Evolutionary conservation across 805 yeast genomes (phyloP).

Genomic region (Lachancea mirantina): DNA sequence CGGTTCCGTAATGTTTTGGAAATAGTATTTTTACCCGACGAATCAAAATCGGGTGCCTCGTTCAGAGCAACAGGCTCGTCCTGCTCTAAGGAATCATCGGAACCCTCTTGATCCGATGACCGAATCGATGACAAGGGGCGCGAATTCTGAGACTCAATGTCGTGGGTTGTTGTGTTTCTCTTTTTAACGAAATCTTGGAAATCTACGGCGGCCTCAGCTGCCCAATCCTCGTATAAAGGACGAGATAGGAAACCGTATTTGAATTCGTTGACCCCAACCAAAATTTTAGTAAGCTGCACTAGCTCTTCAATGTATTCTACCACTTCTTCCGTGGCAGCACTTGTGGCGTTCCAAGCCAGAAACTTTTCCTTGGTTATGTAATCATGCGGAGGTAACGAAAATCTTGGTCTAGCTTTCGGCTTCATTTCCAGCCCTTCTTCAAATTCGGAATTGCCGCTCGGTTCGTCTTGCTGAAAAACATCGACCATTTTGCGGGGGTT

Average conservation of each 20-base stretch:
- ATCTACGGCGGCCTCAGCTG: slow-evolving; percentile 35
- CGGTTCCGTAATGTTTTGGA: slow-evolving; percentile 31
- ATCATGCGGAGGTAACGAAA: slow-evolving; percentile 20
- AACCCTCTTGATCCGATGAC: slow-evolving; percentile 9
- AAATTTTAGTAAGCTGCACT: slow-evolving; percentile 33
- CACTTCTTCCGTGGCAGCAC: slow-evolving; percentile 43
- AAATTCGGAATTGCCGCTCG: slow-evolving; percentile 19
- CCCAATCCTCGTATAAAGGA: slow-evolving; percentile 38
- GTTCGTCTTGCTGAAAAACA: slow-evolving; percentile 10
- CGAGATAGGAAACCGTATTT: slow-evolving; percentile 46
- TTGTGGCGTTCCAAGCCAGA: slow-evolving; percentile 46
- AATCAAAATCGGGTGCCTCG: slow-evolving; percentile 5
- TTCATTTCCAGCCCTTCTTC: slow-evolving; percentile 14
- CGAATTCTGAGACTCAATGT: too few relatives aligned
- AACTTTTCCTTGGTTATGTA: slow-evolving; percentile 33
- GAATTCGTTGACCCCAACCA: slow-evolving; percentile 44
- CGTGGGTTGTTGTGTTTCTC: background rate
- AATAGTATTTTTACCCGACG: slow-evolving; percentile 8
- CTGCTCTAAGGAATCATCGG: slow-evolving; percentile 3
- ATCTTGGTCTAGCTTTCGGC: slow-evolving; percentile 7
- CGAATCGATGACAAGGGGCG: slow-evolving; percentile 8
- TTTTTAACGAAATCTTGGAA: slow-evolving; percentile 26
- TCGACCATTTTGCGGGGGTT: slow-evolving; percentile 10
- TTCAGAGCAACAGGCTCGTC: slow-evolving; percentile 12
- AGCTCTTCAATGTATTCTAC: slow-evolving; percentile 45